These are phyloP conservation scores for Colletotrichum karsti DNA, from an alignment of 2,329 filamentous ascomycete genomes.

Conservation along the genomic window DNA sequence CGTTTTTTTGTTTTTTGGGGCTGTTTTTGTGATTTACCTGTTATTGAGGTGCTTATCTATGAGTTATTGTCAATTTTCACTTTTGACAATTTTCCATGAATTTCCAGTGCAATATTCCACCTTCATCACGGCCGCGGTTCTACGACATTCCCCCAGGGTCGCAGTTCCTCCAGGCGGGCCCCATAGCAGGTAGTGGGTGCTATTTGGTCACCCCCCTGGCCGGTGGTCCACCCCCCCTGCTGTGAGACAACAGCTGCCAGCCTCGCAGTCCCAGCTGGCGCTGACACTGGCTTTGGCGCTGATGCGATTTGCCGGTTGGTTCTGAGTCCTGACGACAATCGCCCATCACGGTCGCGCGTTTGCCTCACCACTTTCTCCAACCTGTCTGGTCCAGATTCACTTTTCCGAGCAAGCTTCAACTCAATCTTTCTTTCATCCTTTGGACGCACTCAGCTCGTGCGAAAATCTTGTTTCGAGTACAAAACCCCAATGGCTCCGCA, in stretches of 20 bases:
- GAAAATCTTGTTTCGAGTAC: not conserved
- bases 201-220: not conserved
- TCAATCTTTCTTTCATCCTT: not conserved
- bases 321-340: slow-evolving; percentile 20
- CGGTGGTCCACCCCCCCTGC: slow-evolving; percentile 8
- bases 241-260: slow-evolving; percentile 23
- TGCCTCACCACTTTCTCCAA: slow-evolving; percentile 7
- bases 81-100: not conserved
- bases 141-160: not conserved
- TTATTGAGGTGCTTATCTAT: not conserved
- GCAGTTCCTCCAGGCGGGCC: not conserved
- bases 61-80: not conserved
- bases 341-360: slow-evolving; percentile 10
- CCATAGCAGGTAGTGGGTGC: not conserved
- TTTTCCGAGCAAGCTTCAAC: slow-evolving; percentile 9
- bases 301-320: slow-evolving; percentile 10
- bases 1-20: not conserved
- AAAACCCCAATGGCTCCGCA: slow-evolving; percentile 27
- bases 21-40: not conserved
- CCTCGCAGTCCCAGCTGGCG: slow-evolving; percentile 18
- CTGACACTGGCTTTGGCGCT: not conserved
- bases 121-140: not conserved
- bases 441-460: not conserved
- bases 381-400: slow-evolving; percentile 18
- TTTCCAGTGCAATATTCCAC: not conserved